Evolutionary conservation across 495 filamentous ascomycete species (phyloP), one percentile per base, ranked within the genome.

Genomic region (Penicillium desertorum): DNA sequence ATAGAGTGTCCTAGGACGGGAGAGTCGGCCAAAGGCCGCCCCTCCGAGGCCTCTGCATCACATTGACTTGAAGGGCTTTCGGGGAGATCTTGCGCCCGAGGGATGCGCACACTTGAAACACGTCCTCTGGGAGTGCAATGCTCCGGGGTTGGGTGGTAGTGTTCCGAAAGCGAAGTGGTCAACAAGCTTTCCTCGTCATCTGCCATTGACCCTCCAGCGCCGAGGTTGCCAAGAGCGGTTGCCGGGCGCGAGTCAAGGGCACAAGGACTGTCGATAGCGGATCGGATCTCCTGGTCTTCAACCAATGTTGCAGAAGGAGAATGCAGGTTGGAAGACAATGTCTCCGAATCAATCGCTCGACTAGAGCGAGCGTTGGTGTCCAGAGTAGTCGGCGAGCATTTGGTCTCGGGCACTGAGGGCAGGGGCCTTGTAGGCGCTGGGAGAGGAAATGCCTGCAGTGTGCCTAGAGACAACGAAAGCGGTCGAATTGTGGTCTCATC

Each of bases 361-460:
- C 61, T 23, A 20, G 55, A 39, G 10, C 41, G 49, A 9, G 58
- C 9, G 10, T 54, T 57, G 22, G 51, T 45, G 27, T 57, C 57
- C n/a, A 44, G 63, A 41, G 48, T 29, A 17, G 39, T 54, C 8
- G 41, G 30, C 11, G 47, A 36, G 19, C 57, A 36, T 4, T 36
- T 51, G 16, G 54, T 32, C 34, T 68, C 59, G 0, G 74, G 74
- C 10, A 75, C 58, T 7, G 65, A 68, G 52, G 74, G 74, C 6
- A 77, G 41, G 11, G 74, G 71, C 23, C 56, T 66, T 19, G 64
- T 73, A 9, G 74, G 74, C 44, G 73, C 73, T 8, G 74, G 74
- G 4, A 76, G 64, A 52, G 74, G 74, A 34, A 77, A 77, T 17
- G 71, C 69, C 32, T 73, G 57, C 17, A 77, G 64, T 0, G 72